Evolutionary conservation across 1,284 basidiomycete genomes (phyloP), one percentile per base, ranked within the genome.

Genomic region (Tylopilus sp.): DNA sequence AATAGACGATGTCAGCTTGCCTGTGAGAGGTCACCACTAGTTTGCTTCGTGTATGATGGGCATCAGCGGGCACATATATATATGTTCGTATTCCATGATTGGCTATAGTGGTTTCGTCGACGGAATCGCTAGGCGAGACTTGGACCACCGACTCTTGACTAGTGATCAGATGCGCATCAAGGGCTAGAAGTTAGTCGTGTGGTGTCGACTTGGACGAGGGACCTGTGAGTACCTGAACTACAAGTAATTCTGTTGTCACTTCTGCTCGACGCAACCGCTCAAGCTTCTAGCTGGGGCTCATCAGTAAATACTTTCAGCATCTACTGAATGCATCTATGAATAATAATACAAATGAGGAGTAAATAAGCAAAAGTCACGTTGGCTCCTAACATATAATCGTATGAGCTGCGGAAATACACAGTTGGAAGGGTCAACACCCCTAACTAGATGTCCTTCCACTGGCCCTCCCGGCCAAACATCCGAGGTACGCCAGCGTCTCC

Each of bases 391-490:
- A 54, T 41, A 50, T 41, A 51, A 41, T 39, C 19, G 16, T 4
- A 56, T 33, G 25, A 43, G 40, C 23, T 23, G 29, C 26, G 33
- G 13, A 44, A 41, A 41, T 16, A 39, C 19, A 33, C 9, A n/a
- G 4, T 19, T 42, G 13, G 8, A 41, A 49, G n/a, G 29, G 19
- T 51, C n/a, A 26, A 38, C 6, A 15, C 16, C 37, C 11, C 49
- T 26, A 38, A 40, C 38, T 63, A 66, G 34, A 74, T 44, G 63
- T 74, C 25, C 67, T 67, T 54, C 64, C 66, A 41, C 26, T 65
- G 63, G 8, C 51, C 39, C 10, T 67, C 61, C 25, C 63, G 49
- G 26, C 61, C 57, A 46, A 62, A 64, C 6, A 58, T 41, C 50
- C 65, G 59, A 43, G 61, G 59, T 23, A 55, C 30, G 8, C 55